Conservation (phyloP, 768 basidiomycete species). For the Mycena filopes region DNA sequence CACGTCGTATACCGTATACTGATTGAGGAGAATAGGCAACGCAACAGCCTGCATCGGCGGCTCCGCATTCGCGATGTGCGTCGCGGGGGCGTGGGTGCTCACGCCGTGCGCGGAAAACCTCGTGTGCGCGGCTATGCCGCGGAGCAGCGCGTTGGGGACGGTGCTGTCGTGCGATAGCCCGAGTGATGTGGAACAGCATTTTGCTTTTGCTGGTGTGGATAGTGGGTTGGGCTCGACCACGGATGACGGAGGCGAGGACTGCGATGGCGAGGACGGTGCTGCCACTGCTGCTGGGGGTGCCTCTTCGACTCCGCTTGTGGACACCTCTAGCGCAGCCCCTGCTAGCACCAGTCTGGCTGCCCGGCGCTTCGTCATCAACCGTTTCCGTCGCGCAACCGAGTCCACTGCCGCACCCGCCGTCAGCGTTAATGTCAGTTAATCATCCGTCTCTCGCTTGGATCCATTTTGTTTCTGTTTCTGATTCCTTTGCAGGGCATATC, state of each 20-base stretch:
- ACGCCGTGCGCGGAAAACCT: conserved; percentile 27
- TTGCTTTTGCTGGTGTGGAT: conserved; percentile 53
- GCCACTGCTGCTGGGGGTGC: background rate
- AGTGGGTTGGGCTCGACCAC: conserved; percentile 45
- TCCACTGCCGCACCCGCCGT: background rate
- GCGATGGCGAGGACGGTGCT: conserved; percentile 3
- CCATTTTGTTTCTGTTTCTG: background rate
- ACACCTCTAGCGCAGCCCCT: background rate
- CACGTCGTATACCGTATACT: too few relatives aligned
- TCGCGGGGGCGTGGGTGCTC: conserved; percentile 31
- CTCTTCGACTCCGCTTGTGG: background rate
- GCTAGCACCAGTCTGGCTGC: conserved; percentile 1
- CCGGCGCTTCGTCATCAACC: conserved; percentile 25
- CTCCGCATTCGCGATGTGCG: conserved; percentile 36
- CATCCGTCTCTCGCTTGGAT: too few relatives aligned
- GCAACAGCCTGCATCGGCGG: conserved; percentile 18
- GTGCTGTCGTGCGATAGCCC: conserved; percentile 55
- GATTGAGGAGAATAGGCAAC: too few relatives aligned
- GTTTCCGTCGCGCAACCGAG: conserved; percentile 19
- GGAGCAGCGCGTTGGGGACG: conserved; percentile 58
- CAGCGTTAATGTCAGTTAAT: background rate
- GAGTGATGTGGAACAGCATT: conserved; percentile 51
- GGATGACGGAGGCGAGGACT: background rate
- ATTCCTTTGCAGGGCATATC: conserved; percentile 1
- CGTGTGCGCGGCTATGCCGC: conserved; percentile 57